These are phyloP conservation scores for Crithidia expoeki DNA, from an alignment of 208 protist species.

Conservation along the genomic window DNA sequence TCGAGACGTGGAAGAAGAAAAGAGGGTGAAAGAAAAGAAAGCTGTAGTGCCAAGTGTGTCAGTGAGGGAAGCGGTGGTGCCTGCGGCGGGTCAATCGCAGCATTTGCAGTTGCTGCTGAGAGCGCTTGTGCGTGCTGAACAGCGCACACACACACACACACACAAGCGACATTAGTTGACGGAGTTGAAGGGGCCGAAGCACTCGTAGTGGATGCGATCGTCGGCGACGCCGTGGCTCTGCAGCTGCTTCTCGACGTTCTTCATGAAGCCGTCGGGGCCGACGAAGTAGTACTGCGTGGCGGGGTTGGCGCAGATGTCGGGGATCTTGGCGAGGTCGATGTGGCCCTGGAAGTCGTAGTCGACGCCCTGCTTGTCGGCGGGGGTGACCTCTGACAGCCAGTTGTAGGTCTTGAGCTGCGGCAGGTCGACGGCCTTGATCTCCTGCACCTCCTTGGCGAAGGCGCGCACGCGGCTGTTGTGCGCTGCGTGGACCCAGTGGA, in stretches of 20 bases:
- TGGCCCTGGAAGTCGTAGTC: constrained; percentile 43
- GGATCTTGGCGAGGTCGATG: constrained; percentile 35
- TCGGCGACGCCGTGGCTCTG: constrained; percentile 9
- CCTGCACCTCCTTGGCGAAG: constrained; percentile 29
- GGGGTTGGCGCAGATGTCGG: constrained; percentile 18
- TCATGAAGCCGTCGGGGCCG: constrained; percentile 40
- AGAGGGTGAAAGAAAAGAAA: too few relatives aligned
- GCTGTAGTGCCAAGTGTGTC: too few relatives aligned
- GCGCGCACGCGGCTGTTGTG: constrained; percentile 33
- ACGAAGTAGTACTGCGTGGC: constrained; percentile 39
- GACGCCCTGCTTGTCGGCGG: constrained; percentile 29
- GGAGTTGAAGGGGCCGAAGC: constrained; percentile 44
- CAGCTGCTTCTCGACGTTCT: constrained; percentile 29
- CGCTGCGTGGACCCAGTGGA: constrained; percentile 44
- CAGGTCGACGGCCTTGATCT: constrained; percentile 23
- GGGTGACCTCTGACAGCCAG: constrained; percentile 29
- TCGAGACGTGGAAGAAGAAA: too few relatives aligned
- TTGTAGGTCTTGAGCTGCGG: constrained; percentile 35
- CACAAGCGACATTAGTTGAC: too few relatives aligned
- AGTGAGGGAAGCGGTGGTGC: too few relatives aligned
- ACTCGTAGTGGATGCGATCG: constrained; percentile 42
- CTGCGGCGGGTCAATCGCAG: too few relatives aligned
- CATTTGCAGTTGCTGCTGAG: too few relatives aligned
- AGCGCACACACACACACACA: too few relatives aligned
- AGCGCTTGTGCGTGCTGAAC: too few relatives aligned